A percentile compares a stretch with the other conserved stretches of the same genome.
Evolutionary conservation across 768 basidiomycete genomes (phyloP).

Genomic region (Macrocybe gigantea): DNA sequence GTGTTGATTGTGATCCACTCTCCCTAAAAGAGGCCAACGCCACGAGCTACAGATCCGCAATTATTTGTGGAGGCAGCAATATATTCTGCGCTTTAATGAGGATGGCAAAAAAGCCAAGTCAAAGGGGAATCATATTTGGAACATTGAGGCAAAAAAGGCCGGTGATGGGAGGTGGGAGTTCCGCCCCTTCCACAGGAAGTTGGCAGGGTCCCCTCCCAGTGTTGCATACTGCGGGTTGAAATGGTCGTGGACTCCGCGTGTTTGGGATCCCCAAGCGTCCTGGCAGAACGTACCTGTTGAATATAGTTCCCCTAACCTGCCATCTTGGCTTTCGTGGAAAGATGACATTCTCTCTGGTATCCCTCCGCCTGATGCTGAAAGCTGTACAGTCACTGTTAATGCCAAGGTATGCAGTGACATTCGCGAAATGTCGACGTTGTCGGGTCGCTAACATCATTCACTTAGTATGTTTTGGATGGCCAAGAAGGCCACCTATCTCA

Average conservation of each 20-base stretch:
- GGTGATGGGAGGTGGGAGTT: conserved; percentile 79
- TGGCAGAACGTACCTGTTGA: conserved; percentile 73
- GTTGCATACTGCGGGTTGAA: conserved; percentile 77
- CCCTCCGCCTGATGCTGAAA: conserved; percentile 71
- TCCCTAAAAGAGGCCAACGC: conserved; percentile 8
- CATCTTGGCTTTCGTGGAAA: conserved; percentile 87
- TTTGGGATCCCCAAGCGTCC: conserved; percentile 96
- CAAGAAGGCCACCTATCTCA: conserved; percentile 64
- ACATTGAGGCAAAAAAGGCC: conserved; percentile 87
- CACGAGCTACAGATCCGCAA: conserved; percentile 61
- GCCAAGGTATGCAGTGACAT: conserved; percentile 55
- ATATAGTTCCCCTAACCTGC: conserved; percentile 77
- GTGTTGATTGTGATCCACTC: conserved; percentile 15
- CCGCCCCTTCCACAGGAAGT: conserved; percentile 80
- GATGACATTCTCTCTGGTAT: conserved; percentile 77
- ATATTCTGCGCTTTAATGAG: conserved; percentile 96
- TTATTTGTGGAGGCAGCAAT: conserved; percentile 93
- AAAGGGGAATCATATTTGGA: conserved; percentile 99
- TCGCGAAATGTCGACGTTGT: neutral
- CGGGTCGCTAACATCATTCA: conserved; percentile 3
- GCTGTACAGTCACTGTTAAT: conserved; percentile 66
- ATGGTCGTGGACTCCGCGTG: conserved; percentile 88
- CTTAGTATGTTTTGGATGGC: conserved; percentile 67
- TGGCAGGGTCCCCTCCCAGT: conserved; percentile 76
- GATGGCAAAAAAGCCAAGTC: conserved; percentile 99